Conservation (phyloP, 495 filamentous ascomycete species). For the Cudoniella acicularis region DNA sequence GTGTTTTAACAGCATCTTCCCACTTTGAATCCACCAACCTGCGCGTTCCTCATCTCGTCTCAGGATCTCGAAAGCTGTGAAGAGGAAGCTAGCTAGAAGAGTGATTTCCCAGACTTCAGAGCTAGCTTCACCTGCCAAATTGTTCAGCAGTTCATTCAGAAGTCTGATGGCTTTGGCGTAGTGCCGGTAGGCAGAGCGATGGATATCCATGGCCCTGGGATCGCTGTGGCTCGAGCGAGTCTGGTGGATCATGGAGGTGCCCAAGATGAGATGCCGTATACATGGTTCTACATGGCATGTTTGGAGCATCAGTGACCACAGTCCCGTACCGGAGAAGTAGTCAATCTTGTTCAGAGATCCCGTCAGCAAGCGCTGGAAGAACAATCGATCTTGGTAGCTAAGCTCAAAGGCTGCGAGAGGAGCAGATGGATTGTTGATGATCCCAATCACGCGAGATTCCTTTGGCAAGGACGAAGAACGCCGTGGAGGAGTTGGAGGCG, state of each 20-base stretch:
- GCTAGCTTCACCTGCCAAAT: background rate
- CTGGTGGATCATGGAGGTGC: slow-evolving; percentile 6
- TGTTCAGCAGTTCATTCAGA: background rate
- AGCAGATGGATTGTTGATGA: background rate
- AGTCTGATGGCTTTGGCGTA: slow-evolving; percentile 3
- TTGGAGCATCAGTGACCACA: slow-evolving; percentile 5
- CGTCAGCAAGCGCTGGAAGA: slow-evolving; percentile 8
- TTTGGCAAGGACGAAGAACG: slow-evolving; percentile 10
- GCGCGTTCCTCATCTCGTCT: background rate
- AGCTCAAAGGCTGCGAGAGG: slow-evolving; percentile 2
- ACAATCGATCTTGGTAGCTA: slow-evolving; percentile 2
- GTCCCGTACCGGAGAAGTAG: background rate
- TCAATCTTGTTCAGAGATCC: background rate
- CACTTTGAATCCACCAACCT: slow-evolving; percentile 1
- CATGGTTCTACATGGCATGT: background rate
- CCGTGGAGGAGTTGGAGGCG: slow-evolving; percentile 6
- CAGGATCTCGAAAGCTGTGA: background rate
- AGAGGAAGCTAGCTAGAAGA: slow-evolving; percentile 3
- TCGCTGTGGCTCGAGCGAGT: background rate
- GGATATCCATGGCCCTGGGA: background rate
- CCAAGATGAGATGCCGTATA: slow-evolving; percentile 2
- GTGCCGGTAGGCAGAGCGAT: background rate
- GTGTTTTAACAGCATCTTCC: background rate
- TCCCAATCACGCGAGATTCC: background rate
- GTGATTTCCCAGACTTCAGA: background rate